Base-by-base conservation (phyloP, 306 rosid species). In the Ormosia semicastrata region DNA sequence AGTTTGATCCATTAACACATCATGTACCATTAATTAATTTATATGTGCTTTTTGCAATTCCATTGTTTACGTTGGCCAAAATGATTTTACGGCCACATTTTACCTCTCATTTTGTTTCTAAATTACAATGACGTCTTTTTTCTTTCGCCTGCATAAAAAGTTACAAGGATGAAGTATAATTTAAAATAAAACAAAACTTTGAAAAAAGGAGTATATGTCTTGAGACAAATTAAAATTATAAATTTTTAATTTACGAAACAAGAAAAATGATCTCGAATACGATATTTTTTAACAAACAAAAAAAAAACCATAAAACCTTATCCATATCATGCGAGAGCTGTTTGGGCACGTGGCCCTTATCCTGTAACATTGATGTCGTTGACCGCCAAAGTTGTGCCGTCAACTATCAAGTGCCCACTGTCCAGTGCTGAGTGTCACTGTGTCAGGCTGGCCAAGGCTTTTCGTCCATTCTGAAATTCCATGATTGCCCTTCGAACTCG, bases 1-100 rank as follows among this genome's bases (percentile, higher is more conserved):
- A 86, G 87, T 93, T 90, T 91, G 93, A 89, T 93, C 94, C 98
- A 84, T 93, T 84, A 85, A 89, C 58, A 52, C 81, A 58, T 56
- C 37, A 75, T 88, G 80, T 82, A 71, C 63, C 75, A 41, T 72
- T 70, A 70, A 67, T 56, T 59, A 24, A 24, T 24, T 24, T 77
- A 57, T 24, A 49, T 37, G 5, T 71, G 37, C 34, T 5, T 75
- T 81, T 32, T 49, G 46, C 66, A 1, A 32, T 8, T 24, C 29
- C 18, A 14, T 53, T n/a, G 4, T 3, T 32, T 30, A 3, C 66
- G 60, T 34, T 33, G 47, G 49, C 32, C 62, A 13, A 33, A n/a
- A 8, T 33, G 13, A 30, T 75, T 34, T 3, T 64, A 3, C 7
- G 17, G 15, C 39, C 36, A 12, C 6, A 2, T 39, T 37, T 67